Percentiles rank a stretch among this genome's conserved stretches.
Conservation (phyloP, 352 stramenopile genomes). For the Phytophthora sp. region DNA sequence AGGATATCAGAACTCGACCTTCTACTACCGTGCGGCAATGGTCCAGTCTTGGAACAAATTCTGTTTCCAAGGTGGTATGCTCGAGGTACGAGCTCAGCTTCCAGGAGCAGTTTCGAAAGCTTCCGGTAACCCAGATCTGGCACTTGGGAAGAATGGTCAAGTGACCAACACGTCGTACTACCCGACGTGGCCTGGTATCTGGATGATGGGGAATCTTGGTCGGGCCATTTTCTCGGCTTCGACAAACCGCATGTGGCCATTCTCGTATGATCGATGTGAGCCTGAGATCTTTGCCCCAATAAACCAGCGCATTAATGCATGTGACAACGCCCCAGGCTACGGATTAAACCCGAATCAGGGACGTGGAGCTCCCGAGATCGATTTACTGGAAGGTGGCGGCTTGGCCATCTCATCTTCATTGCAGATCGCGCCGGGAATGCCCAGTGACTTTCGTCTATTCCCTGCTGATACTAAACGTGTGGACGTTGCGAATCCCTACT, state of each 20-base stretch:
- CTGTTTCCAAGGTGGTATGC: slow-evolving; percentile 93
- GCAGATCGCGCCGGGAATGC: slow-evolving; percentile 86
- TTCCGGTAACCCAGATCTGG: slow-evolving; percentile 54
- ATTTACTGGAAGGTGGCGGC: slow-evolving; percentile 93
- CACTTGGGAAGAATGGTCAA: slow-evolving; percentile 53
- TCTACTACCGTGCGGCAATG: slow-evolving; percentile 82
- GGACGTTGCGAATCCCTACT: slow-evolving; percentile 38
- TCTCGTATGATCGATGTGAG: slow-evolving; percentile 94
- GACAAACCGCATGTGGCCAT: slow-evolving; percentile 97
- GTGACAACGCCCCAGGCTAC: slow-evolving; percentile 90
- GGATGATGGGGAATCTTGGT: slow-evolving; percentile 97
- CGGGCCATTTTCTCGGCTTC: slow-evolving; percentile 94
- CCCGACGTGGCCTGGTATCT: slow-evolving; percentile 95
- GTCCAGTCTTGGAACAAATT: slow-evolving; percentile 95
- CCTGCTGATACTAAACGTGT: slow-evolving; percentile 33
- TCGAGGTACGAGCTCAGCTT: slow-evolving; percentile 92
- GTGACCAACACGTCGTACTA: slow-evolving; percentile 72
- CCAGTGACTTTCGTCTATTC: slow-evolving; percentile 65
- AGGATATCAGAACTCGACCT: slow-evolving; percentile 50
- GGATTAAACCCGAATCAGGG: slow-evolving; percentile 88
- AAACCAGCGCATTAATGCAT: slow-evolving; percentile 89
- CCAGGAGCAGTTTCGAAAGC: slow-evolving; percentile 72
- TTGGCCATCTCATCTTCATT: slow-evolving; percentile 89
- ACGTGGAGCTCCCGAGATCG: slow-evolving; percentile 93
- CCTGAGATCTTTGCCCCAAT: slow-evolving; percentile 49